Evolutionary conservation across 202 grass and related monocot species (phyloP), one percentile per base, ranked within the genome.

Genomic region (Saccharum hybrid): DNA sequence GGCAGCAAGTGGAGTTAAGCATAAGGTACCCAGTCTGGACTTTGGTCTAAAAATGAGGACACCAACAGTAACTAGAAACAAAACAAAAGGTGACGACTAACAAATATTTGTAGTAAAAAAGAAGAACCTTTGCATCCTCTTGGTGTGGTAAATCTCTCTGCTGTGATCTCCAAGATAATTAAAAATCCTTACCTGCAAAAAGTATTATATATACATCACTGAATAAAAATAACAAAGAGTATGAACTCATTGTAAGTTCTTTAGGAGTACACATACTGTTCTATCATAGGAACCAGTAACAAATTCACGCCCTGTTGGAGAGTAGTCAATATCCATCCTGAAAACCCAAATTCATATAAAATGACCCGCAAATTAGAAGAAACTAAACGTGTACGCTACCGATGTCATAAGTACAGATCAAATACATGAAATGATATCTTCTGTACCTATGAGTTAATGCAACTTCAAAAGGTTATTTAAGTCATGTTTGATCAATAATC

Each of bases 271-370:
- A 80, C 66, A 3, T 66, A 98, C 93, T 74, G 96, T 95, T 95
- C 96, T 94, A 87, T 98, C 93, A 82, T 98, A 98, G 79, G 96
- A 98, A 70, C 93, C 96, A 7, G 91, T 98, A 81, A 98, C 93
- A 72, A 98, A 98, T 91, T 98, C 93, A 68, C 91, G 86, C 16
- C 93, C 96, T 40, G 93, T 98, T 41, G 93, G 96, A 78, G 91
- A 95, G 84, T 95, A 98, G 86, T 98, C 96, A 86, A 98, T 86
- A 83, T 98, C 96, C 96, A 98, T 98, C 83, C 96, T 98, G 87
- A 86, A 93, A 89, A 66, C 10, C 83, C 68, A 52, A 79, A 69
- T 9, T 74, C 40, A 81, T 46, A 28, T 88, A 72, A 86, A 54
- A 88, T 0, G 0, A 59, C 37, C 77, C 2, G 1, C 65, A 90